These are phyloP conservation scores for Candida palmyrensis DNA, from an alignment of 805 yeast genomes.

Conservation along the genomic window DNA sequence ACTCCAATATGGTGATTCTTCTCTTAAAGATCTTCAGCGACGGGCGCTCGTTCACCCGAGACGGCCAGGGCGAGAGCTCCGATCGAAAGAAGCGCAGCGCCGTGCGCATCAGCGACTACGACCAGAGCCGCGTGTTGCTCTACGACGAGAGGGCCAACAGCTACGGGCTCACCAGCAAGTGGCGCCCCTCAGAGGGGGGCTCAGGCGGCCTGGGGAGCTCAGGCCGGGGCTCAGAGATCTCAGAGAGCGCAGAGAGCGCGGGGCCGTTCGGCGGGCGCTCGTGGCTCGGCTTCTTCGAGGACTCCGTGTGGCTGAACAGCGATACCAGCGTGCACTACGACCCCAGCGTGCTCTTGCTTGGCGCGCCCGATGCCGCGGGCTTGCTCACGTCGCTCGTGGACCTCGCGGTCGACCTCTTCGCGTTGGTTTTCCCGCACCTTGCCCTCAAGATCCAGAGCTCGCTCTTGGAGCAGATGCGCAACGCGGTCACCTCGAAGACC, in stretches of 20 bases:
- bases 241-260: slow-evolving; percentile 14
- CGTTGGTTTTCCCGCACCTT: slow-evolving; percentile 62
- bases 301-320: slow-evolving; percentile 13
- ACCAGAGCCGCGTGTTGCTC: slow-evolving; percentile 24
- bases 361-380: slow-evolving; percentile 17
- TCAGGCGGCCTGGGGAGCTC: too few relatives aligned
- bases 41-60: slow-evolving; percentile 24
- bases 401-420: slow-evolving; percentile 70
- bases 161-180: slow-evolving; percentile 52
- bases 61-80: slow-evolving; percentile 14
- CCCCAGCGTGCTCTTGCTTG: slow-evolving; percentile 21
- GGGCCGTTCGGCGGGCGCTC: slow-evolving; percentile 20
- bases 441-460: slow-evolving; percentile 81
- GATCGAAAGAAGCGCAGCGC: slow-evolving; percentile 11
- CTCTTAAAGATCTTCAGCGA: slow-evolving; percentile 34
- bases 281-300: slow-evolving; percentile 33
- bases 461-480: slow-evolving; percentile 72
- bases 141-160: slow-evolving; percentile 45
- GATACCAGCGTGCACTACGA: slow-evolving; percentile 29
- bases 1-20: slow-evolving; percentile 37
- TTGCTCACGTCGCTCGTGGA: slow-evolving; percentile 53
- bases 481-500: slow-evolving; percentile 36
- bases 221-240: slow-evolving; percentile 11
- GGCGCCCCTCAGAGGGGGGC: slow-evolving; percentile 16
- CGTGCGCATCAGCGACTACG: slow-evolving; percentile 18